These are phyloP conservation scores for Phytophthora tentaculata DNA, from an alignment of 352 stramenopile genomes.

Conservation along the genomic window DNA sequence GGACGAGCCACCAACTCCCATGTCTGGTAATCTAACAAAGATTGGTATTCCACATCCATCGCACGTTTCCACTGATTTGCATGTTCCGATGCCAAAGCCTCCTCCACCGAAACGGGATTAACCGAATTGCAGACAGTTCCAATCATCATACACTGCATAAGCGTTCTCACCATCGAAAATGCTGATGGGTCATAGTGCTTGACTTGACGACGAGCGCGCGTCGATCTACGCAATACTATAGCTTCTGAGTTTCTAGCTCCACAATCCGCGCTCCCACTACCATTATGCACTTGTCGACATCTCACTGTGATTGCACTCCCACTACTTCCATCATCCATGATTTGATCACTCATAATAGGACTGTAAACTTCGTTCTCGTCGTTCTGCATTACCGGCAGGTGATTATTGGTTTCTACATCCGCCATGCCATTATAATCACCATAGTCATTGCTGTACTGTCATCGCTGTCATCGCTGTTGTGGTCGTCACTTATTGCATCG, in stretches of 20 bases:
- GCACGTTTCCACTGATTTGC: background rate
- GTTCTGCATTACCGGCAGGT: too few species aligned
- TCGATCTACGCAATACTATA: background rate
- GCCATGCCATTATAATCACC: too few species aligned
- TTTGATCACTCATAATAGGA: too few species aligned
- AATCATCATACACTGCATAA: too few species aligned
- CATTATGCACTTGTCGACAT: too few species aligned
- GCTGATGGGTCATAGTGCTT: background rate
- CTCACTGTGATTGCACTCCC: too few species aligned
- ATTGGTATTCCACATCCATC: background rate
- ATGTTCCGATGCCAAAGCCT: background rate
- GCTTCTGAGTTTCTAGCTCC: background rate
- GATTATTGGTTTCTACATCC: too few species aligned
- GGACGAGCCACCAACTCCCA: background rate
- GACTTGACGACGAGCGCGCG: background rate
- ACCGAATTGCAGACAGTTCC: too few species aligned
- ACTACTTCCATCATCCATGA: background rate
- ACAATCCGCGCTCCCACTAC: too few species aligned
- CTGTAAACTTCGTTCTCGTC: too few species aligned
- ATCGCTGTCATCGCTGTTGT: background rate
- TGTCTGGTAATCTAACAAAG: background rate
- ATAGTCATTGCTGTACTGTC: conserved; percentile 1
- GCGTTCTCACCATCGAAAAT: background rate
- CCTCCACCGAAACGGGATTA: background rate
- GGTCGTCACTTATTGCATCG: too few species aligned